A percentile compares a stretch with the other conserved stretches of the same genome.
Evolutionary conservation across 164 flowering plant genomes (phyloP).

Genomic region (Taxillus chinensis): DNA sequence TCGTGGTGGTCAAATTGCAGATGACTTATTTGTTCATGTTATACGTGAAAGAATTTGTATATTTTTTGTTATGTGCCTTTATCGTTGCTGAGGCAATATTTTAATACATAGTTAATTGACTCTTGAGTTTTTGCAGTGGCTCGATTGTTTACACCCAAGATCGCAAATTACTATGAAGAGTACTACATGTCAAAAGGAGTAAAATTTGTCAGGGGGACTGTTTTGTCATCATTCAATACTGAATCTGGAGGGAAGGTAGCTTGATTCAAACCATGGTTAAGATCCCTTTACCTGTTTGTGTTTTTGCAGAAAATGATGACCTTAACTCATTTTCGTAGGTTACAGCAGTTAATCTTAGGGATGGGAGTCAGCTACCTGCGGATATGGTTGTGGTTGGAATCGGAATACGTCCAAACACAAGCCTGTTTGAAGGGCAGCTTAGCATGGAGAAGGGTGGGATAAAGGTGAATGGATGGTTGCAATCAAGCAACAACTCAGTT

Average conservation of each 20-base stretch:
- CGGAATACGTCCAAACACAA: constrained; percentile 91
- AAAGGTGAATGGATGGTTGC: constrained; percentile 75
- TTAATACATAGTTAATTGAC: neutral
- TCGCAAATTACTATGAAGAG: constrained; percentile 79
- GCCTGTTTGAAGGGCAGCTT: constrained; percentile 83
- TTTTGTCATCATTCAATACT: constrained; percentile 75
- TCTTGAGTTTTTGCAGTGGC: constrained; percentile 53
- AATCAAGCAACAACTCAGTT: constrained; percentile 77
- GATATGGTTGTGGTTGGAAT: constrained; percentile 95
- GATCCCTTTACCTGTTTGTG: neutral
- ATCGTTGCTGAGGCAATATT: too few species aligned
- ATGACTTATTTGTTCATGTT: too few species aligned
- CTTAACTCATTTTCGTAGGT: constrained; percentile 35
- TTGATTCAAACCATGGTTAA: neutral
- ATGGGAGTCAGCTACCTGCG: constrained; percentile 63
- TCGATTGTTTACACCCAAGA: constrained; percentile 77
- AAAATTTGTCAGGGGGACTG: constrained; percentile 78
- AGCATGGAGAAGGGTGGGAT: constrained; percentile 91
- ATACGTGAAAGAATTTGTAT: too few species aligned
- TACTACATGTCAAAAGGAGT: constrained; percentile 85
- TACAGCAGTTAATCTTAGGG: constrained; percentile 66
- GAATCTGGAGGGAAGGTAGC: constrained; percentile 69
- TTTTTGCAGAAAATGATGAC: neutral
- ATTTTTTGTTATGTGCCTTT: too few species aligned
- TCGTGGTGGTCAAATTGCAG: too few species aligned